A percentile compares a stretch with the other conserved stretches of the same genome.
These are phyloP conservation scores for Polyrhizophydium stewartii DNA, from an alignment of 371 early-diverging fungal species.

Conservation along the genomic window DNA sequence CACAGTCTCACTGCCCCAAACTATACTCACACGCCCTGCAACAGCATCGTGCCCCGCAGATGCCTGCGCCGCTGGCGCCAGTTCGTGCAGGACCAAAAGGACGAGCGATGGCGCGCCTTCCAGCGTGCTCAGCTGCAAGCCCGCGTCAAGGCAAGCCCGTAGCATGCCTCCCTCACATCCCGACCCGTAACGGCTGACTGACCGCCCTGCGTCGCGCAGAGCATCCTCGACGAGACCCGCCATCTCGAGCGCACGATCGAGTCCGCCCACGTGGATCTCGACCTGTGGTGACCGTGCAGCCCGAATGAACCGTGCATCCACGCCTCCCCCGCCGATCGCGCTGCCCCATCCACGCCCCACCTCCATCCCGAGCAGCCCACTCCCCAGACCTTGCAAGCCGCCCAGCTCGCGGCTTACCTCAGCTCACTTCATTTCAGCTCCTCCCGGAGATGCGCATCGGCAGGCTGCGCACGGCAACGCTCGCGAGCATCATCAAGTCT, in stretches of 20 bases:
- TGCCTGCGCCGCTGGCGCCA: slow-evolving; percentile 11
- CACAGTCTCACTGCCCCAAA: no score
- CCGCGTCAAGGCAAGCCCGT: slow-evolving; percentile 5
- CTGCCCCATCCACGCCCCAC: no score
- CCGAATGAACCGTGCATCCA: background rate
- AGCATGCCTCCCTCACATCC: slow-evolving; percentile 5
- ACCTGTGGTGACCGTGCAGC: background rate
- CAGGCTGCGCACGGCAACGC: slow-evolving; percentile 14
- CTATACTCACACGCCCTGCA: background rate
- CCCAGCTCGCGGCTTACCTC: no score
- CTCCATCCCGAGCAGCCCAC: background rate
- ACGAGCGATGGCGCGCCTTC: slow-evolving; percentile 19
- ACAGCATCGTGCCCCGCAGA: slow-evolving; percentile 11
- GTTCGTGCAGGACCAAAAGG: slow-evolving; percentile 16
- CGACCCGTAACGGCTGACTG: no score
- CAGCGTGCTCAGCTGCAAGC: slow-evolving; percentile 9
- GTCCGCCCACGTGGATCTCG: background rate
- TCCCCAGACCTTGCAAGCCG: no score
- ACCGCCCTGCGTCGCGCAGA: no score
- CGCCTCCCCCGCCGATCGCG: background rate
- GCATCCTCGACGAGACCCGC: no score
- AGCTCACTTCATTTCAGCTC: no score
- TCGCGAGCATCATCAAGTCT: slow-evolving; percentile 14
- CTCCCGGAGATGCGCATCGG: slow-evolving; percentile 26
- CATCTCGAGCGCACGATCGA: no score